phyloP scores from a whole-genome alignment of 306 rosid species.

The Cicer pinnatifidum region DNA sequence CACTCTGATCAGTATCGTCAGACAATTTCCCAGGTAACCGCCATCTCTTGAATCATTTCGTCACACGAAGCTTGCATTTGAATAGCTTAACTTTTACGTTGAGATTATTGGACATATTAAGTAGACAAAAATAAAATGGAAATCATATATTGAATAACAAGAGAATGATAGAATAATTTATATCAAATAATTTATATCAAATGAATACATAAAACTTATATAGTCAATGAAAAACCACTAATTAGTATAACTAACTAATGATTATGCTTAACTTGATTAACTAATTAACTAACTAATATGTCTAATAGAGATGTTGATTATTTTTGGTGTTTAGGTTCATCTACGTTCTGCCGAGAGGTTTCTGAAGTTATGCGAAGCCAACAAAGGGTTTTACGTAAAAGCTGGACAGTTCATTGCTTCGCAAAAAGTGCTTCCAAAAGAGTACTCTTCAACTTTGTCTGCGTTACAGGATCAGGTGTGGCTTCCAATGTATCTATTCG shows the following conservation, averaged over 20 bases:
- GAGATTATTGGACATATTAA: too few relatives aligned
- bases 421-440: conserved; percentile 69
- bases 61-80: background rate
- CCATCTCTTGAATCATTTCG: background rate
- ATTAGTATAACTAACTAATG: too few relatives aligned
- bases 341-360: conserved; percentile 74
- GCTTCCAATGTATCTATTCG: conserved; percentile 14
- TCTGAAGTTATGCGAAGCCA: conserved; percentile 72
- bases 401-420: conserved; percentile 90
- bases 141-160: too few relatives aligned
- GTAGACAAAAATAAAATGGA: too few relatives aligned
- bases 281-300: too few relatives aligned
- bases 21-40: conserved; percentile 62
- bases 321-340: conserved; percentile 65
- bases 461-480: conserved; percentile 79
- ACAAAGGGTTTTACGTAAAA: conserved; percentile 90
- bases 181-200: too few relatives aligned
- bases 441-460: conserved; percentile 74
- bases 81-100: conserved; percentile 16
- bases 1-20: conserved; percentile 66
- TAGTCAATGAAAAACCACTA: too few relatives aligned
- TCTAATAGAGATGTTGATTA: conserved; percentile 7
- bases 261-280: too few relatives aligned
- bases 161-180: too few relatives aligned
- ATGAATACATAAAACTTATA: too few relatives aligned